phyloP scores from a whole-genome alignment of 2,329 filamentous ascomycete species.

The Talaromyces islandicus region DNA sequence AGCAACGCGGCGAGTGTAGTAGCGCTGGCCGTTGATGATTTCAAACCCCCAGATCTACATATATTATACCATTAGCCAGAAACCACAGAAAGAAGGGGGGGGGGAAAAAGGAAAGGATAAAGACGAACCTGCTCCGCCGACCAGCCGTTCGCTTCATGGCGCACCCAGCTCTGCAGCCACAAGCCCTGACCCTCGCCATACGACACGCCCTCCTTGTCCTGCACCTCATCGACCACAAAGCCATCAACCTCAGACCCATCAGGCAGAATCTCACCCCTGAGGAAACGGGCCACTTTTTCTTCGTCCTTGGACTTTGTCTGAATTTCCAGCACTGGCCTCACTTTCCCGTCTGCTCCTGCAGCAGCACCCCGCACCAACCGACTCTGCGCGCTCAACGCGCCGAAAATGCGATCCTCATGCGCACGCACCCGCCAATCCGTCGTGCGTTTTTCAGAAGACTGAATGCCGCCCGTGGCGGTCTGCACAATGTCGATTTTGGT shows the following conservation, averaged over 20 bases:
- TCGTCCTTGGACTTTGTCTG: conserved; percentile 31
- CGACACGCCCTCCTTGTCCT: conserved; percentile 7
- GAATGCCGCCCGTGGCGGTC: conserved; percentile 63
- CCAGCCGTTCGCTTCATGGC: conserved; percentile 47
- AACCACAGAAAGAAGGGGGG: not conserved
- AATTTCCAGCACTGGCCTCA: conserved; percentile 29
- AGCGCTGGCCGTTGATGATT: conserved; percentile 33
- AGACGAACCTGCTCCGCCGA: conserved; percentile 46
- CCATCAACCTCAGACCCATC: conserved; percentile 51
- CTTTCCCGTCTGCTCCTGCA: conserved; percentile 29
- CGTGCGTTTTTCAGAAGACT: conserved; percentile 54
- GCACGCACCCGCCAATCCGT: conserved; percentile 56
- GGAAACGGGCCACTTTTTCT: conserved; percentile 29
- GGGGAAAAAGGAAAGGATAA: not conserved
- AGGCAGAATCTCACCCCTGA: conserved; percentile 36
- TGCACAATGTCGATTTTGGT: conserved; percentile 69
- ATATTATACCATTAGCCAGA: conserved; percentile 7
- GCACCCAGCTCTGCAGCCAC: conserved; percentile 46
- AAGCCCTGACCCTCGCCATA: conserved; percentile 32
- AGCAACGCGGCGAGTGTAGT: conserved; percentile 38
- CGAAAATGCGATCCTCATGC: conserved; percentile 76
- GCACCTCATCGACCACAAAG: conserved; percentile 53
- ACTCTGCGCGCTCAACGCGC: conserved; percentile 58
- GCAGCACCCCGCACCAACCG: conserved; percentile 40
- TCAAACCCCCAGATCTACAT: conserved; percentile 43